Base-by-base conservation (phyloP, 2,329 filamentous ascomycete genomes). In the Xylaria sp. region DNA sequence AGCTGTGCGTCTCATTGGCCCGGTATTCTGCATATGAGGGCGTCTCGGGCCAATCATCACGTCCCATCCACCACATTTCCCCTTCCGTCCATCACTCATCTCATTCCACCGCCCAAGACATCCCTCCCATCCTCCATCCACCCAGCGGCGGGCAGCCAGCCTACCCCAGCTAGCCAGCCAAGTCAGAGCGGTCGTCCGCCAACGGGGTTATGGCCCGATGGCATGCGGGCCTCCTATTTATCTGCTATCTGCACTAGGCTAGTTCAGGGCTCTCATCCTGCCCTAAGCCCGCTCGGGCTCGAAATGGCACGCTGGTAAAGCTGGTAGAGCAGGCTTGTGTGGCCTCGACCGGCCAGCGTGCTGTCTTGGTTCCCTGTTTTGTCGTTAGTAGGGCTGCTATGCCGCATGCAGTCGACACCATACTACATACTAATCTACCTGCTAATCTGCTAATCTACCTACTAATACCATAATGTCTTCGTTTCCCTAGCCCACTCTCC, bases 401-500 rank as follows among this genome's bases (percentile, higher is more conserved):
- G 22, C 65, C 62, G 56, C 27, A 42, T 57, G 9, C 20, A 57
- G 61, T 36, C 45, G 15, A 45, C 25, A 20, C 56, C 44, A n/a
- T n/a, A n/a, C n/a, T n/a, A n/a, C n/a, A n/a, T n/a, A n/a, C n/a
- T n/a, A n/a, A n/a, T n/a, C n/a, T n/a, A n/a, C n/a, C n/a, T n/a
- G n/a, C n/a, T n/a, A n/a, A n/a, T n/a, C n/a, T n/a, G n/a, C n/a
- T n/a, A n/a, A n/a, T n/a, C n/a, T n/a, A n/a, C n/a, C n/a, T n/a
- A n/a, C n/a, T n/a, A n/a, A n/a, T n/a, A n/a, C n/a, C n/a, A 61
- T 61, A 60, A 63, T 66, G 59, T 56, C 58, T 54, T 63, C 54
- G 33, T 59, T 47, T 31, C 50, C 59, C 59, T 51, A 22, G 31
- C 38, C 54, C 51, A 29, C 57, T 47, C 54, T 56, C 33, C 58